Conservation (phyloP, 2,329 filamentous ascomycete species). For the Monosporascus sp. region DNA sequence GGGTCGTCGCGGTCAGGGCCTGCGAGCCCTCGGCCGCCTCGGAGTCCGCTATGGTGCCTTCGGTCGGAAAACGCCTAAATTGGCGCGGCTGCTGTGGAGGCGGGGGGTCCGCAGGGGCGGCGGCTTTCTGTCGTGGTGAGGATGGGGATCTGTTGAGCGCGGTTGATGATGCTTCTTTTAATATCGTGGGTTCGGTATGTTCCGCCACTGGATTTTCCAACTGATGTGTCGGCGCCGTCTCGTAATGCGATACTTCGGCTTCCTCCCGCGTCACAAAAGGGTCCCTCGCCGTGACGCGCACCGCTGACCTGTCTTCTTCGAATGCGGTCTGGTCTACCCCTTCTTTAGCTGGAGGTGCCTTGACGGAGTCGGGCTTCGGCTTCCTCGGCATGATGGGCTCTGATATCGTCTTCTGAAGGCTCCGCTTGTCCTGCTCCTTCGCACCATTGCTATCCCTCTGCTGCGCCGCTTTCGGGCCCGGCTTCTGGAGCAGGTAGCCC, state of each 20-base stretch:
- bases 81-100: constrained; percentile 12
- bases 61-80: constrained; percentile 28
- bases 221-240: constrained; percentile 37
- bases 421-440: constrained; percentile 13
- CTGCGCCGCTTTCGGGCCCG: constrained; percentile 20
- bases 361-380: constrained; percentile 5
- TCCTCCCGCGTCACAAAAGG: constrained; percentile 3
- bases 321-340: constrained; percentile 38
- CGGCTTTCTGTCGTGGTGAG: constrained; percentile 20
- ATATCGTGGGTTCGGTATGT: constrained; percentile 19
- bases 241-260: constrained; percentile 27
- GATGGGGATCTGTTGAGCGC: constrained; percentile 38
- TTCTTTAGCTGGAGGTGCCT: constrained; percentile 14
- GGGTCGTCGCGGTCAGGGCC: neutral
- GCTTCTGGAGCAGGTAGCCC: constrained; percentile 42
- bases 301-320: constrained; percentile 25
- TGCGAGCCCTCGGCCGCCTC: constrained; percentile 28
- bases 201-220: constrained; percentile 21
- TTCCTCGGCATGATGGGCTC: constrained; percentile 12
- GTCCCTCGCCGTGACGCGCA: neutral
- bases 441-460: constrained; percentile 3
- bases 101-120: neutral
- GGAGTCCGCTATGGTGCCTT: constrained; percentile 38
- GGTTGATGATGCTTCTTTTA: constrained; percentile 36
- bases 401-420: constrained; percentile 13